phyloP scores from a whole-genome alignment of 768 basidiomycete genomes.

The Rhizopogon vesiculosus region DNA sequence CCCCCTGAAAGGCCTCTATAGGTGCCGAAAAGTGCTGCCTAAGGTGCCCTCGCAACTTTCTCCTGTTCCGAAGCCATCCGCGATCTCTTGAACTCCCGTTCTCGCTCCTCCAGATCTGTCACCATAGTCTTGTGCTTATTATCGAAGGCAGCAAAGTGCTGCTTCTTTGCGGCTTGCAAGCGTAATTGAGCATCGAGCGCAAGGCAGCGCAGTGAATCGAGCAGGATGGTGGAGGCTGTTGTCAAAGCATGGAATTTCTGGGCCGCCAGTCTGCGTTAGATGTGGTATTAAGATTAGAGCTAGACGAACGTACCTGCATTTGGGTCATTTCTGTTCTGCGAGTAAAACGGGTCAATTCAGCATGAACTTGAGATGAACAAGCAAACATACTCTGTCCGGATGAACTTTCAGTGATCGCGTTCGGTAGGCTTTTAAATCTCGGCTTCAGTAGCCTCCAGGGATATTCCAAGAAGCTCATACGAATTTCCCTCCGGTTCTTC shows the following conservation, averaged over 20 bases:
- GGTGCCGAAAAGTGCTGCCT: no score
- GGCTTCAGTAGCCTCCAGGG: constrained; percentile 63
- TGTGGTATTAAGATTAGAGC: background rate
- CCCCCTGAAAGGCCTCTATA: no score
- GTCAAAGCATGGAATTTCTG: constrained; percentile 84
- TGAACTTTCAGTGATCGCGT: constrained; percentile 81
- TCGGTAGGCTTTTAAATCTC: constrained; percentile 79
- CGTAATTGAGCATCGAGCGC: constrained; percentile 80
- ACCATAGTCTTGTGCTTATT: constrained; percentile 69
- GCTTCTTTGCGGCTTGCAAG: constrained; percentile 59
- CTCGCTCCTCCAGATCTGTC: constrained; percentile 75
- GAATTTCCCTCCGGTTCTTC: constrained; percentile 62
- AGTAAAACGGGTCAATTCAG: constrained; percentile 8
- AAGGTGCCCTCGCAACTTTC: constrained; percentile 43
- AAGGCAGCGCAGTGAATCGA: constrained; percentile 74
- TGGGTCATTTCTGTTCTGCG: constrained; percentile 74
- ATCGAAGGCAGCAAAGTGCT: constrained; percentile 67
- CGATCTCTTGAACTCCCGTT: constrained; percentile 72
- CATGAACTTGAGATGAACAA: constrained; percentile 3
- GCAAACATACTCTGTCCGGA: constrained; percentile 67
- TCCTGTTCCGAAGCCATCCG: constrained; percentile 58
- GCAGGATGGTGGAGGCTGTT: constrained; percentile 73
- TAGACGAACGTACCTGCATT: constrained; percentile 52
- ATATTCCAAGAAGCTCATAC: constrained; percentile 65
- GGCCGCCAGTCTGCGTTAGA: constrained; percentile 30